These are phyloP conservation scores for Aspergillus carlsbadensis DNA, from an alignment of 495 filamentous ascomycete species.

Conservation along the genomic window DNA sequence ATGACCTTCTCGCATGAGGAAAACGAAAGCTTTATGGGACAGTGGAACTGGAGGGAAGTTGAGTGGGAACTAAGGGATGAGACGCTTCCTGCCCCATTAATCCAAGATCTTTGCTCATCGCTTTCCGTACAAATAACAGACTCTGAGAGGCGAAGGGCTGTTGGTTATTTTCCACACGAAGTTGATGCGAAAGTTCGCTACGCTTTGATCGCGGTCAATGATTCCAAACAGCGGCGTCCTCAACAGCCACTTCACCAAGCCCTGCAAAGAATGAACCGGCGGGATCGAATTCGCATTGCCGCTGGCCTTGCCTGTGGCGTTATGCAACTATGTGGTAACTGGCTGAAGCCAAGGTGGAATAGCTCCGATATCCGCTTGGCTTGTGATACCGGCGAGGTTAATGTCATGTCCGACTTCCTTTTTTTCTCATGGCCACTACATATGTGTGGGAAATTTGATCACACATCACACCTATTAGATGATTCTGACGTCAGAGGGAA, in stretches of 20 bases:
- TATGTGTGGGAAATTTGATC: too few relatives aligned
- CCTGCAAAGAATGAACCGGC: constrained; percentile 16
- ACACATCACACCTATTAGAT: background rate
- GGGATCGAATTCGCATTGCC: constrained; percentile 33
- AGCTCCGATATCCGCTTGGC: constrained; percentile 18
- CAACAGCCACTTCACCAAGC: constrained; percentile 8
- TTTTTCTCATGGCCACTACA: constrained; percentile 20
- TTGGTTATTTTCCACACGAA: background rate
- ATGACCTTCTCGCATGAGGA: background rate
- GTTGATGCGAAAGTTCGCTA: background rate
- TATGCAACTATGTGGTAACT: constrained; percentile 31
- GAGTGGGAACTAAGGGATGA: constrained; percentile 17
- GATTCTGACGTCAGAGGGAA: constrained; percentile 16
- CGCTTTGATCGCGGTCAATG: background rate
- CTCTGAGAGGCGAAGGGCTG: too few relatives aligned
- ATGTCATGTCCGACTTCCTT: constrained; percentile 8
- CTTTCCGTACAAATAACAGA: too few relatives aligned
- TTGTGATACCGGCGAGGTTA: background rate
- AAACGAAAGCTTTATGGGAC: background rate
- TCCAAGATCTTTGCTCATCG: constrained; percentile 2
- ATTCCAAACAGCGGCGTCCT: background rate
- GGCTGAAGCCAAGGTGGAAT: constrained; percentile 32
- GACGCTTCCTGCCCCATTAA: too few relatives aligned
- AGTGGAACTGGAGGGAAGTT: constrained; percentile 15
- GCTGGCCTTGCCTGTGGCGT: constrained; percentile 35